phyloP scores from a whole-genome alignment of 768 basidiomycete genomes.

The Myochromella boudieri region DNA sequence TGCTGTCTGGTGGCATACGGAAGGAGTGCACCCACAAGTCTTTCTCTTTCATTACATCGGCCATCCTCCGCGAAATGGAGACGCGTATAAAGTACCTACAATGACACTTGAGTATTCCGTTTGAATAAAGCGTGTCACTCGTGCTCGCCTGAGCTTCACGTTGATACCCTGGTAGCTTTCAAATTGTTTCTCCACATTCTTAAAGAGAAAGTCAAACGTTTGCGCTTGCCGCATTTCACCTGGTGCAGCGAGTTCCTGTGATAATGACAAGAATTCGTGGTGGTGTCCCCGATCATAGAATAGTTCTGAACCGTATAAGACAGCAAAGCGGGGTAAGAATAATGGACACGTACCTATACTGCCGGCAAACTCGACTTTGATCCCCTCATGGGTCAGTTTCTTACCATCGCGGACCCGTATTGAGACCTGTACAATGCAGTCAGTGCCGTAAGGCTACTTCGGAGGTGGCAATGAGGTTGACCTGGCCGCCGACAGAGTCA shows the following conservation, averaged over 20 bases:
- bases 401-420: constrained; percentile 94
- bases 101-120: not conserved
- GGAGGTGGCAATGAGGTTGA: constrained; percentile 25
- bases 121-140: not conserved
- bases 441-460: not conserved
- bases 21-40: constrained; percentile 99
- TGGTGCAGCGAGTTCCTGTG: constrained; percentile 93
- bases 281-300: constrained; percentile 99
- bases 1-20: constrained; percentile 97
- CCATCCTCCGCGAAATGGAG: constrained; percentile 87
- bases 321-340: not conserved
- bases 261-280: constrained; percentile 94
- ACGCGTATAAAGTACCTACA: constrained; percentile 90
- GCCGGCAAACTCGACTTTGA: constrained; percentile 97
- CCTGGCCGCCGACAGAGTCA: constrained; percentile 87
- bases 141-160: constrained; percentile 85
- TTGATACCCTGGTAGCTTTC: constrained; percentile 98
- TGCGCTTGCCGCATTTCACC: constrained; percentile 97
- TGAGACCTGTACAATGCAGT: constrained; percentile 54
- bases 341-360: constrained; percentile 71
- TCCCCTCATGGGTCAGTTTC: constrained; percentile 91
- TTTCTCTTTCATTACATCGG: constrained; percentile 89
- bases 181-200: constrained; percentile 99
- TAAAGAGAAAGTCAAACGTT: constrained; percentile 95
- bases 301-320: constrained; percentile 50